Evolutionary conservation across 352 stramenopile species (phyloP).

Genomic region (Pilasporangium apinafurcum): DNA sequence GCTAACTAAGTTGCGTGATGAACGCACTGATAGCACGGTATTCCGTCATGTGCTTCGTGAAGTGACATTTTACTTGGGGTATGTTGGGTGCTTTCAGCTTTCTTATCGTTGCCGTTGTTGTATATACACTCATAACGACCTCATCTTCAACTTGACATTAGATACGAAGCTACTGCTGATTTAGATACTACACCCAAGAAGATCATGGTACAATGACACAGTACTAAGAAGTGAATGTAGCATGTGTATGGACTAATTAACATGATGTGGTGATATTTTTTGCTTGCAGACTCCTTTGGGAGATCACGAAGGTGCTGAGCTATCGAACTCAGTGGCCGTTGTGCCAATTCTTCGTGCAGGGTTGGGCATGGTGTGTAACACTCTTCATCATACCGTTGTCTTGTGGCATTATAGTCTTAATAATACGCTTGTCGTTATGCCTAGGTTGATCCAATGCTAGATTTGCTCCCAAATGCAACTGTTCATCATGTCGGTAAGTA

Average conservation of each 20-base stretch:
- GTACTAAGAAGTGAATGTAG: background rate
- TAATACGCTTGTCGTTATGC: slow-evolving; percentile 8
- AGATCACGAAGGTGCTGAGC: slow-evolving; percentile 74
- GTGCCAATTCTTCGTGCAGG: slow-evolving; percentile 95
- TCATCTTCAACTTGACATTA: slow-evolving; percentile 6
- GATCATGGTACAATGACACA: slow-evolving; percentile 41
- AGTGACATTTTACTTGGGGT: slow-evolving; percentile 98
- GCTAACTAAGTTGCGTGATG: slow-evolving; percentile 95
- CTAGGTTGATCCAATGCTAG: slow-evolving; percentile 95
- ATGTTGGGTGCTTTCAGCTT: slow-evolving; percentile 27
- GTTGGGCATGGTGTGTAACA: slow-evolving; percentile 76
- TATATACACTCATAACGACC: background rate
- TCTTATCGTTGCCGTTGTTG: background rate
- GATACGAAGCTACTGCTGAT: slow-evolving; percentile 78
- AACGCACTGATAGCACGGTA: slow-evolving; percentile 86
- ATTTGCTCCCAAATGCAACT: slow-evolving; percentile 92
- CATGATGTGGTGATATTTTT: no score
- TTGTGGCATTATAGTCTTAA: background rate
- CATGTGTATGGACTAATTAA: background rate
- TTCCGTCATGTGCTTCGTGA: slow-evolving; percentile 96
- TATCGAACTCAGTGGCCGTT: slow-evolving; percentile 90
- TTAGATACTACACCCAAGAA: slow-evolving; percentile 57
- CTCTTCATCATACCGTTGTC: background rate
- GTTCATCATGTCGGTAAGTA: slow-evolving; percentile 98
- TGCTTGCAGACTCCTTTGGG: slow-evolving; percentile 58